Percentiles rank a stretch among this genome's conserved stretches.
Evolutionary conservation across 352 stramenopile species (phyloP).

Genomic region (Phytophthora pseudosyringae): DNA sequence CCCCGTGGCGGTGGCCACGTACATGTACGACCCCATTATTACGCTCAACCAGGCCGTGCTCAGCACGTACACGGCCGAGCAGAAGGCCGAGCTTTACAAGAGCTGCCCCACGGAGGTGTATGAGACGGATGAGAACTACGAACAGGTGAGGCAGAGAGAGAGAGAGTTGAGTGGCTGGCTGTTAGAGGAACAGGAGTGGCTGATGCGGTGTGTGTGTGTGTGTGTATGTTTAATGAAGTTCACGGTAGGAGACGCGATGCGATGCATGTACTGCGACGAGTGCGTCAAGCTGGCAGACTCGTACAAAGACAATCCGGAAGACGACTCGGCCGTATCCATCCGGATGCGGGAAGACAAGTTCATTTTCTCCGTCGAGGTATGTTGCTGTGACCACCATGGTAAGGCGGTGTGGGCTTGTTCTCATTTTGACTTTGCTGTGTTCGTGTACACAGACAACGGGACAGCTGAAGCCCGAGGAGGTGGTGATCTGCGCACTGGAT

Average conservation of each 20-base stretch:
- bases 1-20: slow-evolving; percentile 95
- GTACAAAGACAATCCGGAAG: slow-evolving; percentile 95
- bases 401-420: slow-evolving; percentile 4
- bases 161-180: not conserved
- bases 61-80: slow-evolving; percentile 93
- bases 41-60: slow-evolving; percentile 92
- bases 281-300: slow-evolving; percentile 92
- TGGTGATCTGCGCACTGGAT: slow-evolving; percentile 88
- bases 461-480: slow-evolving; percentile 83
- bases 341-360: slow-evolving; percentile 93
- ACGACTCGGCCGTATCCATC: slow-evolving; percentile 94
- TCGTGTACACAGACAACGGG: slow-evolving; percentile 67
- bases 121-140: slow-evolving; percentile 93
- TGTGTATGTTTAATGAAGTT: slow-evolving; percentile 39
- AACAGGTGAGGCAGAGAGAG: slow-evolving; percentile 48
- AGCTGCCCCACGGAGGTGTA: slow-evolving; percentile 95
- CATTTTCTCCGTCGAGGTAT: slow-evolving; percentile 96
- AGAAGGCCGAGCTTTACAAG: slow-evolving; percentile 96
- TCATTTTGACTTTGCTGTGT: slow-evolving; percentile 9
- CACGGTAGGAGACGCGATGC: slow-evolving; percentile 68
- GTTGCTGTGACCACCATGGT: not conserved
- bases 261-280: slow-evolving; percentile 96
- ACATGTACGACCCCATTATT: slow-evolving; percentile 93
- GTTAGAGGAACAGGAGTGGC: not conserved
- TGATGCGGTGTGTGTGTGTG: slow-evolving; percentile 4